A percentile compares a stretch with the other conserved stretches of the same genome.
Conservation (phyloP, 768 basidiomycete genomes). For the Boletus rubroflammeus region DNA sequence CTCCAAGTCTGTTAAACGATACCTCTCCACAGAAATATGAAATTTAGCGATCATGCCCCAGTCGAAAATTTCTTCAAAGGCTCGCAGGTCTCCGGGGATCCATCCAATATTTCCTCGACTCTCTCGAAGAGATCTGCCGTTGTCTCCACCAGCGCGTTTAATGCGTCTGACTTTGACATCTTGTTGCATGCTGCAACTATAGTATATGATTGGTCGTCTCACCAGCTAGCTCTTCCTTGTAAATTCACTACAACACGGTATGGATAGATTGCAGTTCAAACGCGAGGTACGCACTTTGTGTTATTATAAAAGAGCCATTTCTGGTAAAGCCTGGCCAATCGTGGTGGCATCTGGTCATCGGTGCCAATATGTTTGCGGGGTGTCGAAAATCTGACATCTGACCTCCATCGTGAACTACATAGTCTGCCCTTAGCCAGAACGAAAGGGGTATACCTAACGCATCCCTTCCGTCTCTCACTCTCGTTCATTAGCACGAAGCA, state of each 20-base stretch:
- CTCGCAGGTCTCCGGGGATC: conserved; percentile 2
- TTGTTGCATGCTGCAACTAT: conserved; percentile 21
- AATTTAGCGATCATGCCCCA: too few species aligned
- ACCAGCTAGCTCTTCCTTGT: conserved; percentile 1
- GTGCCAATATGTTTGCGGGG: too few species aligned
- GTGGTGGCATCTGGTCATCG: too few species aligned
- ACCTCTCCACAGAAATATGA: conserved; percentile 6
- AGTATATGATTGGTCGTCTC: conserved; percentile 35
- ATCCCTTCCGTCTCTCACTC: too few species aligned
- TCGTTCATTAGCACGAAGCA: not conserved
- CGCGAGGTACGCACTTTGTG: not conserved
- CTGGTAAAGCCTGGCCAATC: too few species aligned
- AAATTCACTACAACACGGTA: conserved; percentile 17
- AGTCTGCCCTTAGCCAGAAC: too few species aligned
- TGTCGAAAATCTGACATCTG: too few species aligned
- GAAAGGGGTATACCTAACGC: not conserved
- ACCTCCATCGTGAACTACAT: too few species aligned
- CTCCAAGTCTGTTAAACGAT: conserved; percentile 15
- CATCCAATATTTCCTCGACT: conserved; percentile 17
- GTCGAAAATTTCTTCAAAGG: conserved; percentile 1
- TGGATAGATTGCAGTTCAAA: too few species aligned
- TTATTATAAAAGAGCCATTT: too few species aligned
- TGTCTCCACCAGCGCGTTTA: conserved; percentile 22
- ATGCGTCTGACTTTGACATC: conserved; percentile 24
- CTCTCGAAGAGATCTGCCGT: conserved; percentile 17